Evolutionary conservation across 257 asterid species (phyloP), one percentile per base, ranked within the genome.

Genomic region (Handroanthus guayacan): DNA sequence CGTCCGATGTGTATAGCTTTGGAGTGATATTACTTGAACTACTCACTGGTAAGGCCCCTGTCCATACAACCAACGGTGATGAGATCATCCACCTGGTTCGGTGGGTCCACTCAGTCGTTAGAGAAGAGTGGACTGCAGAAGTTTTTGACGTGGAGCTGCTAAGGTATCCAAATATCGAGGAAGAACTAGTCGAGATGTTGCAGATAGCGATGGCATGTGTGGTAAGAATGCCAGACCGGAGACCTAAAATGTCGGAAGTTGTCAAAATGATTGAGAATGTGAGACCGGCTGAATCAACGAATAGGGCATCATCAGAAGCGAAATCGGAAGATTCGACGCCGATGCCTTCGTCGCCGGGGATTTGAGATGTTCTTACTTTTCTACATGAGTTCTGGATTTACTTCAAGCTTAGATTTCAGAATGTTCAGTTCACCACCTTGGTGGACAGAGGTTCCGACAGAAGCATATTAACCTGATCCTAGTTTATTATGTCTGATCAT

Each of bases 61-160:
- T 92, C 75, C 97, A 92, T 58, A 81, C 97, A 12, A 86, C 86
- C 2, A 76, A 83, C 0, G 92, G 96, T 7, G 96, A 91, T 25
- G 98, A 91, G 86, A 62, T 87, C 39, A 72, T 94, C 71, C 91
- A 90, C 67, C 67, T 94, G 69, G 97, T 90, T 1, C 78, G 97
- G 39, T 94, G 98, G 98, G 98, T 94, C 67, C 92, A 91, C 63
- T 91, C 97, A 1, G 97, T 94, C 0, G 98, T 94, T 8, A 83
- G 97, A 9, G 97, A 94, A 74, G 98, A 94, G 76, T 94, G 98
- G 98, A 91, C 97, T 0, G 98, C 91, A 0, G 98, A 94, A 67
- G 98, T 94, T 70, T 94, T 94, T 37, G 97, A 94, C 11, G 74
- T 90, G 57, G 91, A 90, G 82, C 87, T 94, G 9, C 68, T 94